Evolutionary conservation across 768 basidiomycete species (phyloP), one percentile per base, ranked within the genome.

Genomic region (Suillus brevipes): DNA sequence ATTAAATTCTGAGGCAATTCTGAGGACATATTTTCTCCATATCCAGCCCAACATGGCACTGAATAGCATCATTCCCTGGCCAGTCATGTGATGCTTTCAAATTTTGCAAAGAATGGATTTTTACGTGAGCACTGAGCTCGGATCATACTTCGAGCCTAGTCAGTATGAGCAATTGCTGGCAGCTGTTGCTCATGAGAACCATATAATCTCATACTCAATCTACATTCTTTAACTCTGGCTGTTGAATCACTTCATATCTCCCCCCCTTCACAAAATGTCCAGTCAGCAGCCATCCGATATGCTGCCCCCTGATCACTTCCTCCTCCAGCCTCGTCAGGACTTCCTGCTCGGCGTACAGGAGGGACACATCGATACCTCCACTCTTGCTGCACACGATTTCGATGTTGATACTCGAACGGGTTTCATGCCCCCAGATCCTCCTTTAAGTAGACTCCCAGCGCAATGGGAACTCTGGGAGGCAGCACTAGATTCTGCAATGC

Each of bases 351-450:
- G 72, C 47, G 58, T 60, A 14, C 55, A 40, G 8, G 71, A 70
- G 18, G 73, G 74, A 3, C 66, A 67, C 23, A 71, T 79, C 52
- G 86, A 87, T 66, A 85, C 84, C 16, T 82, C 85, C 25, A 89
- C 91, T 14, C 85, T 91, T 65, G 89, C 91, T 12, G 89, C 90
- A 3, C 90, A 91, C 68, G 91, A 92, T 80, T 99, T 94, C 80
- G 95, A 98, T 74, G 92, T 99, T 65, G 94, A 96, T 74, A 89
- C 90, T 12, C 82, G 87, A 18, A 94, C 94, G 0, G 96, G 97
- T 0, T 98, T 99, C 76, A 89, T 98, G 87, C 92, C 96, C 3
- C 89, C 91, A 0, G 81, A 86, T 16, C 85, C 87, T 0, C 95
- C 95, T 2, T 74, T 89, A 0, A 69, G 78, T 8, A 84, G 89